A percentile compares a stretch with the other conserved stretches of the same genome.
phyloP scores from a whole-genome alignment of 169 alveolate species.

The Eimeria necatrix region DNA sequence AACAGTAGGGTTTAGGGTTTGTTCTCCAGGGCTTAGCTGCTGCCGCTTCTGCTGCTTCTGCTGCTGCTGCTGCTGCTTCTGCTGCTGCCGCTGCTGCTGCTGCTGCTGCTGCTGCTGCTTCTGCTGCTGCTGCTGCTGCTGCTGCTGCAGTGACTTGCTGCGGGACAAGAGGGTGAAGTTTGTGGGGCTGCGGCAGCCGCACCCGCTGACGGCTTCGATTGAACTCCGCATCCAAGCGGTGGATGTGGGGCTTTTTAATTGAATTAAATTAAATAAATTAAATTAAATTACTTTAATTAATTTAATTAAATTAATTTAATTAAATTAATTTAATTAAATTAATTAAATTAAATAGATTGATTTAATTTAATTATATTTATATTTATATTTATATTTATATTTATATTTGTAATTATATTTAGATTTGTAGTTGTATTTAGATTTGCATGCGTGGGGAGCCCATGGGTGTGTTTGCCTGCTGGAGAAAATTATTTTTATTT shows the following conservation, averaged over 20 bases:
- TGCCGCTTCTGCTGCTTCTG: too few species aligned
- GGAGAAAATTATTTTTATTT: not conserved
- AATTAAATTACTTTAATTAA: too few species aligned
- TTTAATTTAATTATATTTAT: not conserved
- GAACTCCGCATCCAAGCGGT: slow-evolving; percentile 74
- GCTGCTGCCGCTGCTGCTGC: too few species aligned
- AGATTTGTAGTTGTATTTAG: not conserved
- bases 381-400: not conserved
- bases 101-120: too few species aligned
- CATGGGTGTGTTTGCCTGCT: not conserved
- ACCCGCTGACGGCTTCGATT: slow-evolving; percentile 92
- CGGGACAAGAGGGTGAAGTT: slow-evolving; percentile 93
- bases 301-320: too few species aligned
- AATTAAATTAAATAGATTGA: not conserved
- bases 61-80: too few species aligned
- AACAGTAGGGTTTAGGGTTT: too few species aligned
- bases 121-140: not conserved
- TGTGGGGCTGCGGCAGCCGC: slow-evolving; percentile 96
- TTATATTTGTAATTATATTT: not conserved
- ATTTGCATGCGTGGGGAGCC: too few species aligned
- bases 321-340: too few species aligned
- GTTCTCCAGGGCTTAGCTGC: too few species aligned
- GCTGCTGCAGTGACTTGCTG: slow-evolving; percentile 88
- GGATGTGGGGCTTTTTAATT: too few species aligned
- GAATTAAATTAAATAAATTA: too few species aligned